A percentile compares a stretch with the other conserved stretches of the same genome.
Conservation (phyloP, 2,329 filamentous ascomycete genomes). For the Fusarium goolgardi region DNA sequence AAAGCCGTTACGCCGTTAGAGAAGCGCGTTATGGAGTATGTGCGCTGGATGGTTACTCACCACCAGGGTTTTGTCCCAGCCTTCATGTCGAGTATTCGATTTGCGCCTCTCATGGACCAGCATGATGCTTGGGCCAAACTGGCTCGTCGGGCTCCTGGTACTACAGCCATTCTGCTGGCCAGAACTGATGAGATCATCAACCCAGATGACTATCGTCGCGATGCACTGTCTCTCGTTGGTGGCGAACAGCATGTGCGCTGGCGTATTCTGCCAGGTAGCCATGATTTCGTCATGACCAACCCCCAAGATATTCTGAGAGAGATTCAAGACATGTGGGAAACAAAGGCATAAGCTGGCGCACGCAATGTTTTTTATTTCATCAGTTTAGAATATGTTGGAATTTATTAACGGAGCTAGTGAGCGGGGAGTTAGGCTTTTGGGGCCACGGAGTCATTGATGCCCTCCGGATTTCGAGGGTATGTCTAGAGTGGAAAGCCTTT, state of each 20-base stretch:
- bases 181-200: constrained; percentile 64
- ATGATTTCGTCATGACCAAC: constrained; percentile 73
- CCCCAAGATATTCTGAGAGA: constrained; percentile 57
- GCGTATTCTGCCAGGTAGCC: constrained; percentile 64
- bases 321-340: constrained; percentile 62
- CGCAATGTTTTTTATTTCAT: neutral
- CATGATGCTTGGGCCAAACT: constrained; percentile 63
- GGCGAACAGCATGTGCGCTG: constrained; percentile 63
- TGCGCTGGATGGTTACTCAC: constrained; percentile 68
- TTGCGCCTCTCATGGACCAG: constrained; percentile 66
- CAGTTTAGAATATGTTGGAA: neutral
- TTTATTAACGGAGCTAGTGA: constrained; percentile 6
- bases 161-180: constrained; percentile 65
- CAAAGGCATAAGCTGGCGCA: constrained; percentile 15
- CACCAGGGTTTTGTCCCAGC: constrained; percentile 69
- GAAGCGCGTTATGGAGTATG: constrained; percentile 60
- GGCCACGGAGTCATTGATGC: constrained; percentile 8
- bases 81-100: constrained; percentile 68
- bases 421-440: constrained; percentile 23
- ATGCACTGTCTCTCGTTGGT: constrained; percentile 63
- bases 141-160: constrained; percentile 55
- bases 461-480: constrained; percentile 12
- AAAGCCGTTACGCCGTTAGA: constrained; percentile 56
- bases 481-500: constrained; percentile 26
- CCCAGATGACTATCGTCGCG: constrained; percentile 59